These are phyloP conservation scores for Scutellaria minor DNA, from an alignment of 257 asterid species.

Conservation along the genomic window DNA sequence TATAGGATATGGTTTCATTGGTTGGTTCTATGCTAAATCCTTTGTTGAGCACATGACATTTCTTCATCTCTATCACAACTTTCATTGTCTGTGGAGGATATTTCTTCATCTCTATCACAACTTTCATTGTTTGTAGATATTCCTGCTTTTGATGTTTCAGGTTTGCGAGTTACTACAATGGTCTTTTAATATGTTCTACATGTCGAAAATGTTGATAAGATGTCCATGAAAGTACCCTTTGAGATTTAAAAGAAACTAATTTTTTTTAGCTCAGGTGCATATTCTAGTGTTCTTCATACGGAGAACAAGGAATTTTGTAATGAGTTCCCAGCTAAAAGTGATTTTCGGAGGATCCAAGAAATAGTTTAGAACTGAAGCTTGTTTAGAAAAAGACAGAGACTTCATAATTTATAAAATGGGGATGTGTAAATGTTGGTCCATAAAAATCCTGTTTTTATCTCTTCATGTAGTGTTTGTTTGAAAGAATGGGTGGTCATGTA, in stretches of 20 bases:
- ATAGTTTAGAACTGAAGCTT: slow-evolving; percentile 18
- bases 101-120: too few species aligned
- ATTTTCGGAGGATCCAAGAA: not conserved
- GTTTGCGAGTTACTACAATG: slow-evolving; percentile 35
- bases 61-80: slow-evolving; percentile 98
- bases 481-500: too few species aligned
- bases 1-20: too few species aligned
- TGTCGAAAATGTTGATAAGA: not conserved
- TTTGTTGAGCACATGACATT: slow-evolving; percentile 95
- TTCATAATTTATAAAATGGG: not conserved
- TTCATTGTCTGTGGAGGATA: slow-evolving; percentile 99
- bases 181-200: not conserved
- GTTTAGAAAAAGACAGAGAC: not conserved
- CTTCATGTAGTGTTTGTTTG: slow-evolving; percentile 7
- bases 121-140: too few species aligned
- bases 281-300: slow-evolving; percentile 3
- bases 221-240: not conserved
- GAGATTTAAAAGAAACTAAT: not conserved
- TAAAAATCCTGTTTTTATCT: not conserved
- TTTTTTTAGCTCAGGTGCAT: slow-evolving; percentile 11
- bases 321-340: not conserved
- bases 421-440: not conserved
- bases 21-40: slow-evolving; percentile 35
- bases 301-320: not conserved
- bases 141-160: slow-evolving; percentile 93